A percentile compares a stretch with the other conserved stretches of the same genome.
These are phyloP conservation scores for Friedmanniomyces endolithicus DNA, from an alignment of 495 filamentous ascomycete species.

Conservation along the genomic window DNA sequence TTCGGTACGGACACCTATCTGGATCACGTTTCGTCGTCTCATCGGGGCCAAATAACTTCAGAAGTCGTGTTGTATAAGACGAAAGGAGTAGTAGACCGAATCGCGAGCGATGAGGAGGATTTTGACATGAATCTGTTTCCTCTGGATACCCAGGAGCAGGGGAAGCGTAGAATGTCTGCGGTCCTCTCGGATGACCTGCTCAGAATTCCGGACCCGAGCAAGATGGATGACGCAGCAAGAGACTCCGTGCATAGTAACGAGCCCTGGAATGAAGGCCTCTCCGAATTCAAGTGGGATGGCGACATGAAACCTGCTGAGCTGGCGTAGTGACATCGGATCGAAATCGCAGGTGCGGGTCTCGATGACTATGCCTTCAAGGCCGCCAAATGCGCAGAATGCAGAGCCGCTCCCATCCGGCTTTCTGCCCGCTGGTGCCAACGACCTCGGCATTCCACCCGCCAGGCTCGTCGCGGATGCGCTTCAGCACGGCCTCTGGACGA, in stretches of 20 bases:
- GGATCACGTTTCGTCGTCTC: conserved; percentile 11
- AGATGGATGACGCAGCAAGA: neutral
- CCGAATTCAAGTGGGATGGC: conserved; percentile 11
- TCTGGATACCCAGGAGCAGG: neutral
- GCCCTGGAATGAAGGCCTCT: conserved; percentile 16
- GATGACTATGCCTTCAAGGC: conserved; percentile 15
- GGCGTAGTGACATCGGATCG: neutral
- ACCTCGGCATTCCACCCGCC: conserved; percentile 58
- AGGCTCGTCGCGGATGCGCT: conserved; percentile 43
- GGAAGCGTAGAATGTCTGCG: neutral
- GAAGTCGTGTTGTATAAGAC: conserved; percentile 11
- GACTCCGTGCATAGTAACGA: conserved; percentile 7
- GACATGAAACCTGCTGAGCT: conserved; percentile 5
- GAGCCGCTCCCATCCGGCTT: conserved; percentile 85
- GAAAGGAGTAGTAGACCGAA: conserved; percentile 3
- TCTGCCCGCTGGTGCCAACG: conserved; percentile 72
- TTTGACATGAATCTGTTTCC: conserved; percentile 19
- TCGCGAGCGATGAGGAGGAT: conserved; percentile 12
- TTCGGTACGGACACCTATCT: conserved; percentile 10
- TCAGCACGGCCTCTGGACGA: conserved; percentile 60
- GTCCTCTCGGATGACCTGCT: conserved; percentile 9
- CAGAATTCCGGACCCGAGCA: neutral
- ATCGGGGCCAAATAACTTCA: conserved; percentile 2
- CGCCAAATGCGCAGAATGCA: conserved; percentile 68
- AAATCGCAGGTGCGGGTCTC: neutral